These are phyloP conservation scores for Hordeum pubiflorum DNA, from an alignment of 202 grass and related monocot genomes.

Conservation along the genomic window DNA sequence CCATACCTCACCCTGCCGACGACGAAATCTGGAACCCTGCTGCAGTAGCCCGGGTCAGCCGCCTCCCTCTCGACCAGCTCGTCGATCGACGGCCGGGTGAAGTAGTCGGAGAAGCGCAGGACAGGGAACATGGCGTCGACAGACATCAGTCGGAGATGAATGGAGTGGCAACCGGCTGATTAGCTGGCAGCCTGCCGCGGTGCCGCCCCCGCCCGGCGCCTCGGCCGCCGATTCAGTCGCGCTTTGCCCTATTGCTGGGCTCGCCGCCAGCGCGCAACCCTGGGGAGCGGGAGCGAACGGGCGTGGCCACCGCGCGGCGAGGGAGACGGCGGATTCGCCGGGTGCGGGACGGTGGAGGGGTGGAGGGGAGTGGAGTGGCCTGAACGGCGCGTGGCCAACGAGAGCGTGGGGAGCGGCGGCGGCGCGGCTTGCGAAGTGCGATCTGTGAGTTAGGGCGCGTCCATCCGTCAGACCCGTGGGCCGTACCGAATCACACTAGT, in stretches of 20 bases:
- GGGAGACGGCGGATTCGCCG: neutral
- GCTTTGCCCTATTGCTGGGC: neutral
- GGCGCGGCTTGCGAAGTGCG: neutral
- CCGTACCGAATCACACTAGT: neutral
- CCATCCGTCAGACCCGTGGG: neutral
- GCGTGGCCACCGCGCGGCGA: neutral
- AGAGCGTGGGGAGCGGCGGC: neutral
- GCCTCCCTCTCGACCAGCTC: conserved; percentile 54
- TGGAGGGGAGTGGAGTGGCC: neutral
- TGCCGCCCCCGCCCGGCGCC: neutral
- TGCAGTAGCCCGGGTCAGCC: conserved; percentile 61
- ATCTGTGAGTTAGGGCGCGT: neutral
- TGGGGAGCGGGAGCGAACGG: neutral
- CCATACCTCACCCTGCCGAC: conserved; percentile 65
- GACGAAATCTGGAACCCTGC: conserved; percentile 57
- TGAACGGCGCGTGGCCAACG: neutral
- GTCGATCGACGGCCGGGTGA: conserved; percentile 57
- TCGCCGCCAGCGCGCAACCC: neutral
- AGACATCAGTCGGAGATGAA: neutral
- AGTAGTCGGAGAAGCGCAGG: conserved; percentile 61
- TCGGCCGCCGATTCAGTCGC: neutral
- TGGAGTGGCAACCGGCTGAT: neutral
- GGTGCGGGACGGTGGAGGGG: neutral
- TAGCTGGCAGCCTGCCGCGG: neutral
- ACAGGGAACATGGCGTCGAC: conserved; percentile 31